Base-by-base conservation (phyloP, 2,329 filamentous ascomycete genomes). In the Reticulascus tulasneorum region DNA sequence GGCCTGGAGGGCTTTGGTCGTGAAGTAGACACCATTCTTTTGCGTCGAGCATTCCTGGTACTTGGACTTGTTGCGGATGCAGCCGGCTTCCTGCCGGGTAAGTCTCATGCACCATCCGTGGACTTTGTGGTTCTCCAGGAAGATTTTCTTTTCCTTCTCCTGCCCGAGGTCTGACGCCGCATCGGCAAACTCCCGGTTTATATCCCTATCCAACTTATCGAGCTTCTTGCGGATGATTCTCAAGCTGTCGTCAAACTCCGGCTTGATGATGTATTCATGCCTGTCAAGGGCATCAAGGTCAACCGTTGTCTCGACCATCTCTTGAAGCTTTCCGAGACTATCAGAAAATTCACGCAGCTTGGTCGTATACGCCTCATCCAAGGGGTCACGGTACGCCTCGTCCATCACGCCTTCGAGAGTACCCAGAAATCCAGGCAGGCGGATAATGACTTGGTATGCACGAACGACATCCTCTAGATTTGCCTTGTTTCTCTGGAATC, bases 11-110 rank as follows among this genome's bases (percentile, higher is more conserved):
- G 75, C 80, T 35, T 79, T 81, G 4, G 93, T 98, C 2, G 93
- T 97, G 62, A 98, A 98, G 66, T 93, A 98, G 37, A 97, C 93
- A 27, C 93, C 93, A 58, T 96, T 98, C 73, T 98, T 98, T 64
- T 97, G 93, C 1, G 94, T 98, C 1, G 90, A 94, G 59, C 89
- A 94, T 61, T 98, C 93, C 52, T 91, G 84, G 52, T 97, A 98
- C 32, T 81, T 73, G 40, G 79, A 82, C 56, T 93, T 94, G 62
- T 94, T 94, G 43, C 93, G 84, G 50, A 98, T 98, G 52, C 87
- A 94, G 12, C 85, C 83, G 2, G 93, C 88, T 66, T 98, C 93
- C 22, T 77, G 91, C 40, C 93, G 77, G 4, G 93, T 98, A 15
- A 98, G 71, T 37, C 93, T 80, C 76, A 98, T 90, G 61, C 93